Percentiles rank a stretch among this genome's conserved stretches.
phyloP scores from a whole-genome alignment of 2,329 filamentous ascomycete species.

The Ceratocystis smalleyi region DNA sequence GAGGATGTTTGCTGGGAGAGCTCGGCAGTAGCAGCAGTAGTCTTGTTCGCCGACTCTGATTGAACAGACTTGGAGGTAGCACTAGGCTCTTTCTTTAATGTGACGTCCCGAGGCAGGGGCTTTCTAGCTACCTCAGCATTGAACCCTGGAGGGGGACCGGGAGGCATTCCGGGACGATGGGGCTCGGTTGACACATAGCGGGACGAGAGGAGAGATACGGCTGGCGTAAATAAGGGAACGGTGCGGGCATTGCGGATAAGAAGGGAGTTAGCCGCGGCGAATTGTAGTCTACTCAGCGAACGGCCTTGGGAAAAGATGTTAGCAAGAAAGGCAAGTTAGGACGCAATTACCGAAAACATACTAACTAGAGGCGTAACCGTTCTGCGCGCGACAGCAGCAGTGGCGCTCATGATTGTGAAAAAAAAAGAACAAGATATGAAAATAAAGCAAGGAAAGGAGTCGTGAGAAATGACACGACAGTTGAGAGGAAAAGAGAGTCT shows the following conservation, averaged over 20 bases:
- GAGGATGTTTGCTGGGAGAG: conserved; percentile 19
- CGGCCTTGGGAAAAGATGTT: conserved; percentile 10
- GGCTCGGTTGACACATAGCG: conserved; percentile 45
- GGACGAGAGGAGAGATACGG: conserved; percentile 38
- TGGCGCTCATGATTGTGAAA: conserved; percentile 14
- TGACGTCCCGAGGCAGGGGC: conserved; percentile 43
- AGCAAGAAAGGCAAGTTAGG: neutral
- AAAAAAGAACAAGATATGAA: neutral
- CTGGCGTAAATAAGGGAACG: conserved; percentile 28
- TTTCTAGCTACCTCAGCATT: conserved; percentile 82
- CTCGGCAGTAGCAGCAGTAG: conserved; percentile 16
- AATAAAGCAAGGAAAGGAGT: neutral
- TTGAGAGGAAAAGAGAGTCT: neutral
- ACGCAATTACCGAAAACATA: conserved; percentile 6
- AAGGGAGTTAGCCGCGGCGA: conserved; percentile 14
- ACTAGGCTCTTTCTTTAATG: conserved; percentile 24
- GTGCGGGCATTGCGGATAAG: conserved; percentile 15
- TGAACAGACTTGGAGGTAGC: conserved; percentile 13
- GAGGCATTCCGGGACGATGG: conserved; percentile 34
- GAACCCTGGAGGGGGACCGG: conserved; percentile 67
- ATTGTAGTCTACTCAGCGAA: conserved; percentile 16
- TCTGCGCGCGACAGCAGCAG: conserved; percentile 14
- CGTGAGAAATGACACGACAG: neutral
- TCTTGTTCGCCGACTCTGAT: conserved; percentile 24
- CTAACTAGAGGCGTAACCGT: conserved; percentile 12